Evolutionary conservation across 139 green algal genomes (phyloP).

Genomic region (Chlorella sorokiniana): DNA sequence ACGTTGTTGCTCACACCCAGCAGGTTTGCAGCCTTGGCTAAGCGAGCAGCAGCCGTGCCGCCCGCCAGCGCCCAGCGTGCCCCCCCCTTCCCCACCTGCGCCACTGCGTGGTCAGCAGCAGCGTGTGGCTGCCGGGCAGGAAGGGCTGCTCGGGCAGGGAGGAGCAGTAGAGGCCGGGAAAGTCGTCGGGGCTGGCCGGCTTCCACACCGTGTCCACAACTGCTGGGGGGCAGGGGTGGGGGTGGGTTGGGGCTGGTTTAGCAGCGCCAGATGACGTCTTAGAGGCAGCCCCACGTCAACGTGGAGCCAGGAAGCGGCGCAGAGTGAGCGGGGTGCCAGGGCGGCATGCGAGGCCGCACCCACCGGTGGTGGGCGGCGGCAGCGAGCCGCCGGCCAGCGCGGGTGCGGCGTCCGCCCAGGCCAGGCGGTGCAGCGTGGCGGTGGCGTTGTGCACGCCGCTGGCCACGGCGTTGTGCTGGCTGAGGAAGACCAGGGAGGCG

Average conservation of each 20-base stretch:
- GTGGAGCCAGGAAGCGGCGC: too few relatives aligned
- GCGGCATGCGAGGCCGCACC: background rate
- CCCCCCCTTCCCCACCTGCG: slow-evolving; percentile 23
- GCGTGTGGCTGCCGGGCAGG: slow-evolving; percentile 16
- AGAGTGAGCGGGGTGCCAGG: too few relatives aligned
- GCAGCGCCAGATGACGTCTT: background rate
- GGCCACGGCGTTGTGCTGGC: slow-evolving; percentile 61
- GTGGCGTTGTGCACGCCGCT: slow-evolving; percentile 81
- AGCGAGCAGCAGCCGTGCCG: background rate
- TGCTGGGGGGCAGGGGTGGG: background rate
- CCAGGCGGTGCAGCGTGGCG: slow-evolving; percentile 60
- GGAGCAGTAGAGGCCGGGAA: slow-evolving; percentile 66
- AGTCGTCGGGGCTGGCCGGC: slow-evolving; percentile 22
- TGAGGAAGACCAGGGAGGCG: slow-evolving; percentile 75
- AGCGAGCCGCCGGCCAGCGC: background rate
- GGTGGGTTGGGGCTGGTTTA: too few relatives aligned
- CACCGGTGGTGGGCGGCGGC: slow-evolving; percentile 12
- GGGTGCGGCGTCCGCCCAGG: slow-evolving; percentile 43
- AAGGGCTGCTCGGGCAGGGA: slow-evolving; percentile 45
- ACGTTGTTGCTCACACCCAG: too few relatives aligned
- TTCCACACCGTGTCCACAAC: slow-evolving; percentile 34
- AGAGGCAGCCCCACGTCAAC: too few relatives aligned
- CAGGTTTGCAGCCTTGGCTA: too few relatives aligned
- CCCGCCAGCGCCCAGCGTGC: background rate
- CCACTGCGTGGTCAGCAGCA: slow-evolving; percentile 82